These are phyloP conservation scores for Diaporthe amygdali DNA, from an alignment of 2,329 filamentous ascomycete genomes.

Conservation along the genomic window DNA sequence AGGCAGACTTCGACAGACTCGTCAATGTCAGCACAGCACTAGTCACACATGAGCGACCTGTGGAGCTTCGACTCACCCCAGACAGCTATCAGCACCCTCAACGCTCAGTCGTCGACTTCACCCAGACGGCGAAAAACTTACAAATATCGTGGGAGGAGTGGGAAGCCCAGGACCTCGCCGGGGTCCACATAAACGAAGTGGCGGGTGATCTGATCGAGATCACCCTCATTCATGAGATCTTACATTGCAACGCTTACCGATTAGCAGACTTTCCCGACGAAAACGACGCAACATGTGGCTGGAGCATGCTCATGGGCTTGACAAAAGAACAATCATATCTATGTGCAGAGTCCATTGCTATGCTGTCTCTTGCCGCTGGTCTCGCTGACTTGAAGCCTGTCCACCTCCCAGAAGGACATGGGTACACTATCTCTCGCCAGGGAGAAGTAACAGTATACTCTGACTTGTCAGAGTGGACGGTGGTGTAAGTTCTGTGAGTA, in stretches of 20 bases:
- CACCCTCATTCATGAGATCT: not conserved
- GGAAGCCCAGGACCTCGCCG: not conserved
- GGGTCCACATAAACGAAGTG: accelerated
- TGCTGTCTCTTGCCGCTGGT: not conserved
- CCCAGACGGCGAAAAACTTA: not conserved
- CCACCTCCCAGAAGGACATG: not conserved
- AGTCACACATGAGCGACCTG: not conserved
- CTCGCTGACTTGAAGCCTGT: not conserved
- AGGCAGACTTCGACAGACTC: not conserved
- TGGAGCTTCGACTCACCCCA: not conserved
- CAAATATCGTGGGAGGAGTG: not conserved
- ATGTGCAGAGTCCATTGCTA: not conserved
- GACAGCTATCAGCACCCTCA: not conserved
- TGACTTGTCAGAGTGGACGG: not conserved
- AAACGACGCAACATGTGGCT: not conserved
- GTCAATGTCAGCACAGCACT: not conserved
- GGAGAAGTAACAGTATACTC: not conserved
- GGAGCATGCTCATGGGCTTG: not conserved
- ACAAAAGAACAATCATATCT: not conserved
- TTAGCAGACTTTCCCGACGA: not conserved
- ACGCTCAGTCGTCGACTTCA: not conserved
- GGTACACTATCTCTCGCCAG: not conserved
- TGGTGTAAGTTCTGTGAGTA: too few species aligned
- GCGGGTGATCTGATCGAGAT: not conserved
- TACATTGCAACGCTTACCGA: not conserved